Evolutionary conservation across 768 basidiomycete genomes (phyloP), one percentile per base, ranked within the genome.

Genomic region (Hygrocybe coccinea): DNA sequence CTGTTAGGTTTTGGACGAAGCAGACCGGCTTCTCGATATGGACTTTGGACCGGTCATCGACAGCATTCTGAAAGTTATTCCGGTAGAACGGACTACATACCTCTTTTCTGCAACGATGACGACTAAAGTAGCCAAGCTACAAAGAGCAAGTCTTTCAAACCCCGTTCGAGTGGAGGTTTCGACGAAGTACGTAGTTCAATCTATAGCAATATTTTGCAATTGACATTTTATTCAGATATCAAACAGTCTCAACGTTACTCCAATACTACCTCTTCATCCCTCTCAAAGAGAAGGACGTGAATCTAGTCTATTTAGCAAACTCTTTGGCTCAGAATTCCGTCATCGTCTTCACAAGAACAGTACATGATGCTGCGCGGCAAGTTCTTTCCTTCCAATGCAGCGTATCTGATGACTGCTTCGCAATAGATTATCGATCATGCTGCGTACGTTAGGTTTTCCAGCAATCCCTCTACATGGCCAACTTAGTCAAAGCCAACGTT

Each of bases 51-150:
- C 89, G 46, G 87, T 89, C 51, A 91, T 99, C 62, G 95, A 98
- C 76, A 93, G 91, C 75, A 94, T 99, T 64, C 79, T 99, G 35
- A 95, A 95, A 72, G 83, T 91, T 37, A 87, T 99, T 59, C 97
- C 95, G 19, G 91, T 85, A 65, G 95, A 97, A 62, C 83, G 97
- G 10, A 90, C 87, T 29, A 99, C 97, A 2, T 97, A 93, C 67
- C 80, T 99, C 1, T 99, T 94, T 75, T 97, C 95, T 11, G 97
- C 95, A 5, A 98, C 95, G 19, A 98, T 99, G 95, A 95, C 97
- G 10, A 93, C 92, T 12, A 98, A 97, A 73, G 93, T 99, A 3
- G 92, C 90, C 10, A 97, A 97, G 71, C 77, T 99, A 10, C 95
- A 98, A 68, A 75, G 95, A 52, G 95, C 97, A 33, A 94, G 91